Evolutionary conservation across 768 basidiomycete species (phyloP).

Genomic region (Piloderma croceum): DNA sequence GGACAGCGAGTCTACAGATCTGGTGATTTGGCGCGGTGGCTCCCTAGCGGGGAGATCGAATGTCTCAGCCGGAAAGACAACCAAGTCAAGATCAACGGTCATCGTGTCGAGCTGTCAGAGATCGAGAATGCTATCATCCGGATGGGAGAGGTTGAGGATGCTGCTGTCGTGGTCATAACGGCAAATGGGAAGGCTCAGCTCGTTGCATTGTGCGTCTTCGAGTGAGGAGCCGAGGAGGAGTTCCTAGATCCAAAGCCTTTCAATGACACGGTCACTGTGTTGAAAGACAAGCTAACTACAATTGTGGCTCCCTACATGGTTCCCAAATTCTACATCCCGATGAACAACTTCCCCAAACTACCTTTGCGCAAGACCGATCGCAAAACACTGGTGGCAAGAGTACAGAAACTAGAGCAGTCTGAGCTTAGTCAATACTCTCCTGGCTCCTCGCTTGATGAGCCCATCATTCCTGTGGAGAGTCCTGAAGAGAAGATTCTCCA

Average conservation of each 20-base stretch:
- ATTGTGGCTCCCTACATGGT: too few relatives aligned
- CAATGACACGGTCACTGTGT: too few relatives aligned
- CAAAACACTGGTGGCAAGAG: too few relatives aligned
- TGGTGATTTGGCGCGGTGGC: background rate
- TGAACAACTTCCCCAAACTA: too few relatives aligned
- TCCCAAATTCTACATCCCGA: too few relatives aligned
- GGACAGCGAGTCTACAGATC: background rate
- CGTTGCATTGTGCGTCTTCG: slow-evolving; percentile 2
- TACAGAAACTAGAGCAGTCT: too few relatives aligned
- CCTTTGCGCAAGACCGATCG: too few relatives aligned
- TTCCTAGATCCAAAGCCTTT: too few relatives aligned
- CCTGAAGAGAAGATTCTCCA: background rate
- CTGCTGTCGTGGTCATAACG: slow-evolving; percentile 1
- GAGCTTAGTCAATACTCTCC: slow-evolving; percentile 1
- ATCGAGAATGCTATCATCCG: slow-evolving; percentile 3
- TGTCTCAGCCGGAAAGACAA: background rate
- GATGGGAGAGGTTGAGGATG: slow-evolving; percentile 1
- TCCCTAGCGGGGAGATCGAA: background rate
- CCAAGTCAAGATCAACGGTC: background rate
- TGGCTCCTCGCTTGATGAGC: background rate
- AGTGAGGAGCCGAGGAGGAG: background rate
- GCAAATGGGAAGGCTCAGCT: slow-evolving; percentile 2
- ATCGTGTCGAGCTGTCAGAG: background rate
- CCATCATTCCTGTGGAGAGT: too few relatives aligned
- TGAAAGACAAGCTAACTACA: too few relatives aligned